Conservation (phyloP, 108 stramenopile species). For the Nitzschia putrida region DNA sequence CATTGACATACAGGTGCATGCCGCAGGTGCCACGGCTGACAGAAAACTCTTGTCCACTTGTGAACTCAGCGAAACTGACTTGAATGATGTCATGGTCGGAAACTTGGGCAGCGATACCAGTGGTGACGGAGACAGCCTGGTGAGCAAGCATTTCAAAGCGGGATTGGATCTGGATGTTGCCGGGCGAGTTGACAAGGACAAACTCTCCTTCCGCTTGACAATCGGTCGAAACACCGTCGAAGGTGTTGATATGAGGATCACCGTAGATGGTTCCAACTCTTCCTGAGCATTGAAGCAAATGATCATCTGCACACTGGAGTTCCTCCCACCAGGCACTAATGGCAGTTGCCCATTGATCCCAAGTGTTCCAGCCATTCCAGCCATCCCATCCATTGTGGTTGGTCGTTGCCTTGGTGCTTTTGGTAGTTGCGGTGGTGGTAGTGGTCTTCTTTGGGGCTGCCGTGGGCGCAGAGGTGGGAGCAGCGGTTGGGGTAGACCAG, state of each 20-base stretch:
- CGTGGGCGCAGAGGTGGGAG: too few species aligned
- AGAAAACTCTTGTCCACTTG: neutral
- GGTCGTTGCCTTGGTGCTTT: too few species aligned
- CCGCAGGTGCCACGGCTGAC: neutral
- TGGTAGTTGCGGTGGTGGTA: too few species aligned
- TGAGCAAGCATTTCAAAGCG: neutral
- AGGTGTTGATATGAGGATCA: conserved; percentile 19
- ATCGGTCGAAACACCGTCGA: neutral
- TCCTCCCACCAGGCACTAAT: too few species aligned
- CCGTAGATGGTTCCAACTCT: neutral
- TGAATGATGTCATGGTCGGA: neutral
- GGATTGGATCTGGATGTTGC: neutral
- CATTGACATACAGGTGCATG: neutral
- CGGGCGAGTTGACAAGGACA: neutral
- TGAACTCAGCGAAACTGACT: neutral
- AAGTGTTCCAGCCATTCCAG: too few species aligned
- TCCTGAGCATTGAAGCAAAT: neutral
- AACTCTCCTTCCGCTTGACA: conserved; percentile 12
- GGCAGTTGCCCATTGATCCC: too few species aligned
- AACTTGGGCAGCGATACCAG: neutral
- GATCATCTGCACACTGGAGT: too few species aligned
- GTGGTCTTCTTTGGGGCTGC: too few species aligned
- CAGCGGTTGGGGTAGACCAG: too few species aligned
- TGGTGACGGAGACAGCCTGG: neutral
- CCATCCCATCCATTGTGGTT: too few species aligned